These are phyloP conservation scores for Trypanosoma avium DNA, from an alignment of 208 protist species.

Conservation along the genomic window DNA sequence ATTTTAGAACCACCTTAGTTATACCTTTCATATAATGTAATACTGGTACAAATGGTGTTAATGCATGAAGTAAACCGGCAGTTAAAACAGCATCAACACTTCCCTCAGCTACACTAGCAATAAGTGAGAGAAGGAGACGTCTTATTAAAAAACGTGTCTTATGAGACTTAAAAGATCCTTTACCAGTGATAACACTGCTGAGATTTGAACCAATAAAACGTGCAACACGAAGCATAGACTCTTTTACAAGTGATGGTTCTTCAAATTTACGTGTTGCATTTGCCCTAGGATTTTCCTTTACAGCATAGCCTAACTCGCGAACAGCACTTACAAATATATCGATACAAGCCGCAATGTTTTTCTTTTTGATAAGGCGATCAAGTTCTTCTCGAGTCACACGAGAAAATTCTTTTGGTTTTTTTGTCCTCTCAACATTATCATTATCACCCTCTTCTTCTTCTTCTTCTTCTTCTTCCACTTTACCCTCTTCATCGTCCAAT, in stretches of 20 bases:
- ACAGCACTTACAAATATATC: conserved; percentile 82
- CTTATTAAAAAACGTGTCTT: conserved; percentile 77
- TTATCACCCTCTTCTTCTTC: conserved; percentile 30
- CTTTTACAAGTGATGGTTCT: conserved; percentile 86
- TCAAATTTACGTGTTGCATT: conserved; percentile 84
- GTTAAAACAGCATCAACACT: conserved; percentile 62
- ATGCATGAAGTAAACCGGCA: conserved; percentile 62
- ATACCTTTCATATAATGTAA: conserved; percentile 89
- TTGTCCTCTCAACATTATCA: conserved; percentile 14
- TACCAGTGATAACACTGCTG: conserved; percentile 75
- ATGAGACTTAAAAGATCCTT: conserved; percentile 77
- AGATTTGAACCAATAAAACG: conserved; percentile 63
- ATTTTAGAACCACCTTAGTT: conserved; percentile 76
- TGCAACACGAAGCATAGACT: conserved; percentile 68
- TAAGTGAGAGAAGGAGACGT: conserved; percentile 68
- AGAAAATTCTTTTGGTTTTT: not conserved
- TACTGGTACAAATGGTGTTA: conserved; percentile 83
- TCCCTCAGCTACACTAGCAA: conserved; percentile 60
- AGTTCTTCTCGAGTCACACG: conserved; percentile 68
- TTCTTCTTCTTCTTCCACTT: conserved; percentile 29
- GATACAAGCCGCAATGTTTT: conserved; percentile 53
- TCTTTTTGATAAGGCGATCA: conserved; percentile 33
- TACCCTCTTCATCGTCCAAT: conserved; percentile 72
- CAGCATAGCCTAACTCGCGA: conserved; percentile 72
- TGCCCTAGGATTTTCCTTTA: conserved; percentile 69